These are phyloP conservation scores for Cyclostephanos invisitatus DNA, from an alignment of 108 stramenopile species.

Conservation along the genomic window DNA sequence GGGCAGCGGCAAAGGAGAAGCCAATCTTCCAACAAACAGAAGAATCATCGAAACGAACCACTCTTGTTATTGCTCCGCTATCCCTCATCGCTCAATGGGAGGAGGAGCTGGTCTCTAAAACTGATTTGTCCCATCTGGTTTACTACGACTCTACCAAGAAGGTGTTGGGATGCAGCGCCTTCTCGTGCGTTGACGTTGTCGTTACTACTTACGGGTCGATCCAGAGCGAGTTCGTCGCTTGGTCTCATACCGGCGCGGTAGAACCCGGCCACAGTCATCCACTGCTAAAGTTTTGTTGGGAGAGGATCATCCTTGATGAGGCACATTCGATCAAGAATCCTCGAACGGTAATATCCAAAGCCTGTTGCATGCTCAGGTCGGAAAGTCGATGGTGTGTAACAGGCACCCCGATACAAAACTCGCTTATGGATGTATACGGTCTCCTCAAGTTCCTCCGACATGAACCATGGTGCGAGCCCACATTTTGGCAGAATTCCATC, in stretches of 20 bases:
- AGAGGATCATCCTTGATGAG: conserved; percentile 81
- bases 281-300: conserved; percentile 58
- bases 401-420: conserved; percentile 88
- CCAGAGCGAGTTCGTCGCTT: conserved; percentile 44
- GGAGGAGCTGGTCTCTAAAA: conserved; percentile 79
- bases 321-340: conserved; percentile 82
- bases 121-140: conserved; percentile 56
- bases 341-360: conserved; percentile 63
- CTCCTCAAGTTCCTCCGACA: conserved; percentile 78
- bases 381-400: conserved; percentile 79
- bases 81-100: conserved; percentile 85
- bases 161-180: conserved; percentile 15
- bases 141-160: conserved; percentile 60
- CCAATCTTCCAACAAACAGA: conserved; percentile 8
- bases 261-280: conserved; percentile 28
- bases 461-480: conserved; percentile 78
- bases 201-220: conserved; percentile 73
- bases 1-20: neutral
- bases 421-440: conserved; percentile 75
- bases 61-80: conserved; percentile 80
- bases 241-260: conserved; percentile 8
- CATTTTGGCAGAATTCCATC: conserved; percentile 79
- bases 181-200: conserved; percentile 73
- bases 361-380: conserved; percentile 67
- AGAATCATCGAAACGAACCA: conserved; percentile 32